phyloP scores from a whole-genome alignment of 116 monocot genomes.

The Posidonia oceanica region DNA sequence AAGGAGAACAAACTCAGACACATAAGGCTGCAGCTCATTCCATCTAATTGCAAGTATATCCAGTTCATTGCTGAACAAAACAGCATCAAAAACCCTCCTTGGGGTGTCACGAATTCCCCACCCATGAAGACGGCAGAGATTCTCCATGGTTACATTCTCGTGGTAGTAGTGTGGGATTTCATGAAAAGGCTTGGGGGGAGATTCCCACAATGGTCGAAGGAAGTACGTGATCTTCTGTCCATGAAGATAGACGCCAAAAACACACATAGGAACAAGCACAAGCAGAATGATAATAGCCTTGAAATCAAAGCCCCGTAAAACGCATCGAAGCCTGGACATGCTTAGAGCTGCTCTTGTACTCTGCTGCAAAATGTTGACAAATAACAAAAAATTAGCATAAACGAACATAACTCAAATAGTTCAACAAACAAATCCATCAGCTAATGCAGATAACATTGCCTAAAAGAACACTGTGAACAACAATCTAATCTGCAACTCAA shows the following conservation, averaged over 20 bases:
- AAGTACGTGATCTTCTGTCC: conserved; percentile 26
- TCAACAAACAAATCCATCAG: background rate
- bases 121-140: conserved; percentile 22
- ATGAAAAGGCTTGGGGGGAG: conserved; percentile 19
- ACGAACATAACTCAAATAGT: background rate
- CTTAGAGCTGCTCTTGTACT: conserved; percentile 11
- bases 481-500: background rate
- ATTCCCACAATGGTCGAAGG: conserved; percentile 26
- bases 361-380: conserved; percentile 7
- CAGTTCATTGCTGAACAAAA: conserved; percentile 24
- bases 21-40: conserved; percentile 20
- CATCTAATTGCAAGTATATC: conserved; percentile 23
- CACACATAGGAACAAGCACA: conserved; percentile 5
- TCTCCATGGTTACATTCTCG: conserved; percentile 18
- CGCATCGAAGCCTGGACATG: conserved; percentile 17
- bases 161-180: conserved; percentile 23
- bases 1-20: conserved; percentile 20
- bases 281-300: conserved; percentile 7
- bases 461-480: background rate
- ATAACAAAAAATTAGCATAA: background rate
- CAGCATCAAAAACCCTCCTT: conserved; percentile 23
- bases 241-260: conserved; percentile 14
- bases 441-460: background rate
- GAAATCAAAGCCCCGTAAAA: conserved; percentile 9
- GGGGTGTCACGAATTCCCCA: conserved; percentile 17